Evolutionary conservation across 805 yeast genomes (phyloP).

Genomic region (Candida lessepsii): DNA sequence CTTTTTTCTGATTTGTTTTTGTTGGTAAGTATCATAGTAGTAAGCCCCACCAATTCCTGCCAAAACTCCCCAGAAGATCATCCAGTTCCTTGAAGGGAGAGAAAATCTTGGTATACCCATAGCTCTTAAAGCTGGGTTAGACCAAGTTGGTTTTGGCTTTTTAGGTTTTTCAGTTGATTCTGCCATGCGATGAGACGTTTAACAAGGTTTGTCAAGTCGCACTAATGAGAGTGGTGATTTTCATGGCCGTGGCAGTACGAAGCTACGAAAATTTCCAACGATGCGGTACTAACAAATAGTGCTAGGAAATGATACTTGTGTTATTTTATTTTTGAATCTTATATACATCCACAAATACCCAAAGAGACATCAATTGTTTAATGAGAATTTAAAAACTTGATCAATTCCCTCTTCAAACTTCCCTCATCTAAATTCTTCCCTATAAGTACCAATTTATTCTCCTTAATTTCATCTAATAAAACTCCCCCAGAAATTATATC

Average conservation of each 20-base stretch:
- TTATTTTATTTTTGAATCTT: too few relatives aligned
- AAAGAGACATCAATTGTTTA: neutral
- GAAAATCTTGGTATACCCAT: constrained; percentile 80
- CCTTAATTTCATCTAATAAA: constrained; percentile 33
- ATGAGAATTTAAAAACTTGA: neutral
- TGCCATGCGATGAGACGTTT: constrained; percentile 7
- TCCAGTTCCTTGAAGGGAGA: constrained; percentile 91
- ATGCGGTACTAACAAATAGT: too few relatives aligned
- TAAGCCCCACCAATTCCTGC: constrained; percentile 71
- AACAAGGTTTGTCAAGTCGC: too few relatives aligned
- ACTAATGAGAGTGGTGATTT: too few relatives aligned
- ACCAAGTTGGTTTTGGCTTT: constrained; percentile 42
- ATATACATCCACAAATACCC: too few relatives aligned
- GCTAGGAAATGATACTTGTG: too few relatives aligned
- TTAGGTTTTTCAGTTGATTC: neutral
- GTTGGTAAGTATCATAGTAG: constrained; percentile 75
- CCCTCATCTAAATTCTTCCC: constrained; percentile 58
- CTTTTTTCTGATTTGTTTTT: constrained; percentile 57
- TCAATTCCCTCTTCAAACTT: constrained; percentile 22
- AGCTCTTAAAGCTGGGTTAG: constrained; percentile 78
- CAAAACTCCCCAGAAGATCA: constrained; percentile 76
- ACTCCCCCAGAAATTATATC: constrained; percentile 58
- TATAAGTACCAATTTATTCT: constrained; percentile 68
- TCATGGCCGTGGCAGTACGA: too few relatives aligned
- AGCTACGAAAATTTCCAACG: too few relatives aligned